A percentile compares a stretch with the other conserved stretches of the same genome.
These are phyloP conservation scores for Scedosporium aurantiacum DNA, from an alignment of 2,329 filamentous ascomycete genomes.

Conservation along the genomic window DNA sequence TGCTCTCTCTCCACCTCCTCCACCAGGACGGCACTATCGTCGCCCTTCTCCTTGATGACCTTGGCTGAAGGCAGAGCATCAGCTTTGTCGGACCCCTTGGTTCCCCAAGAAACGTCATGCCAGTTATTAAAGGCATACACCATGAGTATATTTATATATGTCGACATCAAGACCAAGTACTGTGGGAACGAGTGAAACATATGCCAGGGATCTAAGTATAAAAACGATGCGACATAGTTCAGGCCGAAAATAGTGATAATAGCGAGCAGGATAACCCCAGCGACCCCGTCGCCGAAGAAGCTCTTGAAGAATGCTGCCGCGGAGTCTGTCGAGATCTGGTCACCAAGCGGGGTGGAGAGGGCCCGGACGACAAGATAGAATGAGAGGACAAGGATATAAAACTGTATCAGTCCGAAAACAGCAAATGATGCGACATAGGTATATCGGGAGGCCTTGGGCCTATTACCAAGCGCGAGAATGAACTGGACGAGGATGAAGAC, in stretches of 20 bases:
- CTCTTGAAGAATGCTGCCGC: conserved; percentile 61
- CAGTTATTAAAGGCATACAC: conserved; percentile 99
- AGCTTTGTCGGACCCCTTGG: conserved; percentile 93
- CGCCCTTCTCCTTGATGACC: conserved; percentile 76
- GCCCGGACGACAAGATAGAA: conserved; percentile 78
- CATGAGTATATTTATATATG: conserved; percentile 98
- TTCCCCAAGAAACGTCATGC: conserved; percentile 99
- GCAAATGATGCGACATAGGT: conserved; percentile 85
- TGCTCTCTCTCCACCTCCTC: conserved; percentile 96
- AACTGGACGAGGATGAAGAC: conserved; percentile 90
- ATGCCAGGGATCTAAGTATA: conserved; percentile 98
- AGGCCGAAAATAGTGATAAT: conserved; percentile 90
- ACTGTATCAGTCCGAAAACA: conserved; percentile 77
- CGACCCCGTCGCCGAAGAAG: conserved; percentile 68
- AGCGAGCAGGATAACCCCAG: conserved; percentile 89
- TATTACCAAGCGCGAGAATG: conserved; percentile 89
- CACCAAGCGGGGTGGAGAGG: conserved; percentile 46
- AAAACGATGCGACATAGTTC: conserved; percentile 91
- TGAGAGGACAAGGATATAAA: conserved; percentile 81
- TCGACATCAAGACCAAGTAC: conserved; percentile 87
- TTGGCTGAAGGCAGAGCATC: conserved; percentile 85
- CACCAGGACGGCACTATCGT: conserved; percentile 80
- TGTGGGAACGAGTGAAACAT: conserved; percentile 98
- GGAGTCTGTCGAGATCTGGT: conserved; percentile 52
- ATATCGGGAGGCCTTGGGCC: conserved; percentile 89